Conservation (phyloP, 345 rosid species). For the Ceriops decandra region DNA sequence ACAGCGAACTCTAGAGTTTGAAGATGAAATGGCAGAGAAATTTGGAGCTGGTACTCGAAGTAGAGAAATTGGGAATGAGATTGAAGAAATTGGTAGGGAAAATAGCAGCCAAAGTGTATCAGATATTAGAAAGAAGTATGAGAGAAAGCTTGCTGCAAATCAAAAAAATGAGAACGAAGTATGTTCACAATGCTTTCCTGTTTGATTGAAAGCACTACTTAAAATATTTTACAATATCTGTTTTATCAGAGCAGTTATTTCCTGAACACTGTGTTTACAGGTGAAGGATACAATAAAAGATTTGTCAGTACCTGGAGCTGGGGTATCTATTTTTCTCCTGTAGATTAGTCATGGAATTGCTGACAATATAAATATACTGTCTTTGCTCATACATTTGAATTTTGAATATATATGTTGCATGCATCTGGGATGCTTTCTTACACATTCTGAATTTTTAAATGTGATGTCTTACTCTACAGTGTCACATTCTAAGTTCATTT, state of each 20-base stretch:
- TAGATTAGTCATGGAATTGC: not conserved
- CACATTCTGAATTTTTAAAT: not conserved
- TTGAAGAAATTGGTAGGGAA: conserved; percentile 80
- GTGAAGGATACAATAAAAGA: conserved; percentile 70
- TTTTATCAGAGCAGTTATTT: not conserved
- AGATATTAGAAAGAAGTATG: conserved; percentile 92
- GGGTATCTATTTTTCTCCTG: conserved; percentile 52
- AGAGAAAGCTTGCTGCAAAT: conserved; percentile 78
- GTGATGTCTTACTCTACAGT: no score
- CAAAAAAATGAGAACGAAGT: conserved; percentile 62
- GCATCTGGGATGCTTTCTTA: conserved; percentile 3
- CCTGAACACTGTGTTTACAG: conserved; percentile 36
- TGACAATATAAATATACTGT: not conserved
- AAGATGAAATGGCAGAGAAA: conserved; percentile 88
- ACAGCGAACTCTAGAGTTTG: conserved; percentile 93
- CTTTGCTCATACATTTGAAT: not conserved
- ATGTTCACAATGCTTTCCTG: conserved; percentile 18
- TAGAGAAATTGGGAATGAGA: conserved; percentile 63
- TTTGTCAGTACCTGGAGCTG: conserved; percentile 86
- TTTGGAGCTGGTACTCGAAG: conserved; percentile 77
- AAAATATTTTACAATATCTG: not conserved
- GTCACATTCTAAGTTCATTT: no score
- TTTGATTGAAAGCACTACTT: not conserved
- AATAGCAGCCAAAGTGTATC: conserved; percentile 60
- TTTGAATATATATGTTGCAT: not conserved